Conservation (phyloP, 2,329 filamentous ascomycete species). For the Furcasterigmium furcatum region DNA sequence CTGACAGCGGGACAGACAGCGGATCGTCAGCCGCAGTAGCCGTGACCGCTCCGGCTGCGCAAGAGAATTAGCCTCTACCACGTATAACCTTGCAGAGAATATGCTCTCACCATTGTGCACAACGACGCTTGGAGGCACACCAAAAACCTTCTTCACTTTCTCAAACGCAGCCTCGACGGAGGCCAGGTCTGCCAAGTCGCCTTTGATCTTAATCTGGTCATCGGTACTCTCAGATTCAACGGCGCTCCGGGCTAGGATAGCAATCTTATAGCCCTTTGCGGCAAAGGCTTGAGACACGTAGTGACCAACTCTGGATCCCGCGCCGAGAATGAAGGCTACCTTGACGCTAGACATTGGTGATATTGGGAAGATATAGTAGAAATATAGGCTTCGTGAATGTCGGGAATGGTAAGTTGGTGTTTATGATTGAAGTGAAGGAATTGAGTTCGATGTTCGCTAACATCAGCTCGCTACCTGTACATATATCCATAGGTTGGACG, state of each 20-base stretch:
- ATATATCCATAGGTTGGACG: no score
- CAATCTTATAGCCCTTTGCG: conserved; percentile 19
- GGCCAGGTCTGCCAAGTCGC: conserved; percentile 29
- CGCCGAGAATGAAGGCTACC: conserved; percentile 23
- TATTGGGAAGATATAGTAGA: no score
- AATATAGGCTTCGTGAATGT: no score
- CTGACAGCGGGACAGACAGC: conserved; percentile 6
- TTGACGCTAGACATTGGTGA: no score
- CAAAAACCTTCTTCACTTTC: conserved; percentile 12
- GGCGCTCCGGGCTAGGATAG: conserved; percentile 16
- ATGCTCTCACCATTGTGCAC: conserved; percentile 15
- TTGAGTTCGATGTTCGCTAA: no score
- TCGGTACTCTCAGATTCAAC: conserved; percentile 12
- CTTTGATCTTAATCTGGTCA: conserved; percentile 26
- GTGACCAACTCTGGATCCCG: conserved; percentile 18
- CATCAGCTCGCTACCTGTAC: no score
- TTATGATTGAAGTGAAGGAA: no score
- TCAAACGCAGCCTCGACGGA: conserved; percentile 11
- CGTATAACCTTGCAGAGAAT: no score
- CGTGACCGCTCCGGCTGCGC: conserved; percentile 5
- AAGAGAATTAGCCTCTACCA: not conserved
- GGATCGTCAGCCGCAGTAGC: conserved; percentile 2
- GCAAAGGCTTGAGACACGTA: conserved; percentile 16
- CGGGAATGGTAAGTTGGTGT: no score
- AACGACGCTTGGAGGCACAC: conserved; percentile 17